Evolutionary conservation across 306 rosid species (phyloP).

Genomic region (Echinosophora koreensis): DNA sequence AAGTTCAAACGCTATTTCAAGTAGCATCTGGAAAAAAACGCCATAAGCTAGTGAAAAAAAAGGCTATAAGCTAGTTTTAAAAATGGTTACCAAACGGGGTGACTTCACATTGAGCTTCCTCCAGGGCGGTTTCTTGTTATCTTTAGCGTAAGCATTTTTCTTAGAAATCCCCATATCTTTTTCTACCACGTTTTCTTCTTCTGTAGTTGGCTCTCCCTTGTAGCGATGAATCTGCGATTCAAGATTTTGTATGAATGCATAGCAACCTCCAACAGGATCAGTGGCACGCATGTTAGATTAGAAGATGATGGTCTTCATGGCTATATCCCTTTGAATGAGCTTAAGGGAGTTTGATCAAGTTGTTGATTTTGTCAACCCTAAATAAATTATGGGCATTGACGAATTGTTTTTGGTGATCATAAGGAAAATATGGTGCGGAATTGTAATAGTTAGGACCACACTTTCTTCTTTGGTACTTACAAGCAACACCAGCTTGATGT

Average conservation of each 20-base stretch:
- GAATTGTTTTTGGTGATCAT: conserved; percentile 61
- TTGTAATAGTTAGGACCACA: conserved; percentile 70
- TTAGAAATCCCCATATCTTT: no score
- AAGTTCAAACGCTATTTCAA: no score
- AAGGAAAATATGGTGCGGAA: conserved; percentile 48
- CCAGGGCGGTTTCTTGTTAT: no score
- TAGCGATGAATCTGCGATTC: conserved; percentile 50
- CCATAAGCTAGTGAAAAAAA: no score
- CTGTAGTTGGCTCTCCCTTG: conserved; percentile 34
- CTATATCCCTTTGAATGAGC: conserved; percentile 39
- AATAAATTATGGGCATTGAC: conserved; percentile 76
- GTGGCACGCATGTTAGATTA: conserved; percentile 72
- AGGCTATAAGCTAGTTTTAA: no score
- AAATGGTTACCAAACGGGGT: no score
- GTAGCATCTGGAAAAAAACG: no score
- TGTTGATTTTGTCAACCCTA: conserved; percentile 76
- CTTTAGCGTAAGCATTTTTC: no score
- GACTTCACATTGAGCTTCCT: no score
- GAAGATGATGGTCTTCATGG: conserved; percentile 64
- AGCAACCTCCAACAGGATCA: conserved; percentile 86
- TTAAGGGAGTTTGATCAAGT: conserved; percentile 54
- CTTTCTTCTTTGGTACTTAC: conserved; percentile 84
- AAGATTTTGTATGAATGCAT: conserved; percentile 41
- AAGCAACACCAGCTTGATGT: conserved; percentile 87
- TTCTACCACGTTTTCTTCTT: no score